These are phyloP conservation scores for Cryptosporidium viatorum DNA, from an alignment of 169 alveolate genomes.

Conservation along the genomic window DNA sequence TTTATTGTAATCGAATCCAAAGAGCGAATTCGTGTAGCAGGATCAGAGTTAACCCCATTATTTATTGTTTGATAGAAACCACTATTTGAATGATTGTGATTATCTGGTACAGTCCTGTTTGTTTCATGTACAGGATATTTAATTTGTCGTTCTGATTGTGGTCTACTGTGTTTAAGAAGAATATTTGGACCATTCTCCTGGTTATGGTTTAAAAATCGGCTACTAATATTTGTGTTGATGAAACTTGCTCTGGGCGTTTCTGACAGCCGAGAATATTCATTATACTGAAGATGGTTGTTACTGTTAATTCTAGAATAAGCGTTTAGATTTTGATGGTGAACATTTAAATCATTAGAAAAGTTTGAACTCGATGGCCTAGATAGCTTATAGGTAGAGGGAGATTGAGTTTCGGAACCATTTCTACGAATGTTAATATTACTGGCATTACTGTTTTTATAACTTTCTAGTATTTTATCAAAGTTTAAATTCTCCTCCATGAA, in stretches of 20 bases:
- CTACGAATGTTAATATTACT: neutral
- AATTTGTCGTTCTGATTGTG: constrained; percentile 40
- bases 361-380: constrained; percentile 43
- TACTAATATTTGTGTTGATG: neutral
- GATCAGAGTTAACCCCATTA: neutral
- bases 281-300: neutral
- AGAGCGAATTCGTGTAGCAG: neutral
- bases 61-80: neutral
- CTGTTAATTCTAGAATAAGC: neutral
- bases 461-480: neutral
- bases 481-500: neutral
- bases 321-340: neutral
- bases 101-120: neutral
- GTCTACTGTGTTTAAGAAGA: constrained; percentile 22
- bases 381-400: constrained; percentile 30
- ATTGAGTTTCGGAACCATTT: constrained; percentile 23
- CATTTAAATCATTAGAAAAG: constrained; percentile 11
- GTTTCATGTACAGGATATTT: neutral
- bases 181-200: neutral
- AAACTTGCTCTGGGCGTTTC: constrained; percentile 1
- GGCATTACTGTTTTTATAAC: neutral
- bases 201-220: neutral
- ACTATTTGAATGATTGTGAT: neutral
- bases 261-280: neutral
- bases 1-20: constrained; percentile 24